Evolutionary conservation across 1,139 yeast species (phyloP).

Genomic region (Hansenula lynferdii): DNA sequence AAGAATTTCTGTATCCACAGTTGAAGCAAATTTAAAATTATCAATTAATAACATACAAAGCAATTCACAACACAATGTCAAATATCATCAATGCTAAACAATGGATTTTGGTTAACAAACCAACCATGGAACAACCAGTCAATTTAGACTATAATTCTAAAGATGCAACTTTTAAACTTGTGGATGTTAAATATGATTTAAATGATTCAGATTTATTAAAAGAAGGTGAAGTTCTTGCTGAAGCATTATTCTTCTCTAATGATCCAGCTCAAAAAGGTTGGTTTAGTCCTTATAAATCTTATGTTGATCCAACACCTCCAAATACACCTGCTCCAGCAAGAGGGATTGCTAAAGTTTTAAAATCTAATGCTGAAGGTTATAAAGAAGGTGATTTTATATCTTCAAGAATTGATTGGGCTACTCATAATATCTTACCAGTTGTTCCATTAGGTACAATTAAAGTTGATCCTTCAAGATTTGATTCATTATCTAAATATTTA

Average conservation of each 20-base stretch:
- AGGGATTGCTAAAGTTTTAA: slow-evolving; percentile 46
- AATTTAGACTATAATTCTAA: slow-evolving; percentile 26
- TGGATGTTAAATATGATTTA: slow-evolving; percentile 21
- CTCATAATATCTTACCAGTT: slow-evolving; percentile 30
- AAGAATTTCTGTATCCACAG: too few relatives aligned
- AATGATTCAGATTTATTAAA: slow-evolving; percentile 25
- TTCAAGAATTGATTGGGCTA: slow-evolving; percentile 37
- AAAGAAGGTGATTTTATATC: slow-evolving; percentile 40
- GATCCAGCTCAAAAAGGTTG: slow-evolving; percentile 67
- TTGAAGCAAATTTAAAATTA: background rate
- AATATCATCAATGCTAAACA: slow-evolving; percentile 24
- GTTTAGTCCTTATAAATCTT: slow-evolving; percentile 44
- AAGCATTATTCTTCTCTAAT: slow-evolving; percentile 48
- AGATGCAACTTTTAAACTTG: slow-evolving; percentile 34
- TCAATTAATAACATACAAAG: too few relatives aligned
- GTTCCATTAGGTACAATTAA: slow-evolving; percentile 8
- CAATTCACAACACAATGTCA: slow-evolving; percentile 1
- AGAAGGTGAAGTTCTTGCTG: slow-evolving; percentile 43
- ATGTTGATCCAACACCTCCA: slow-evolving; percentile 40
- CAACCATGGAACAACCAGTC: slow-evolving; percentile 23
- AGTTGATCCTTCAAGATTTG: slow-evolving; percentile 28
- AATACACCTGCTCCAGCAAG: slow-evolving; percentile 47
- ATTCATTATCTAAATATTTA: slow-evolving; percentile 36
- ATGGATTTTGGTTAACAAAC: slow-evolving; percentile 24
- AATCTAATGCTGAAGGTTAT: slow-evolving; percentile 35